Base-by-base conservation (phyloP, 2,329 filamentous ascomycete species). In the Fusarium decemcellulare region DNA sequence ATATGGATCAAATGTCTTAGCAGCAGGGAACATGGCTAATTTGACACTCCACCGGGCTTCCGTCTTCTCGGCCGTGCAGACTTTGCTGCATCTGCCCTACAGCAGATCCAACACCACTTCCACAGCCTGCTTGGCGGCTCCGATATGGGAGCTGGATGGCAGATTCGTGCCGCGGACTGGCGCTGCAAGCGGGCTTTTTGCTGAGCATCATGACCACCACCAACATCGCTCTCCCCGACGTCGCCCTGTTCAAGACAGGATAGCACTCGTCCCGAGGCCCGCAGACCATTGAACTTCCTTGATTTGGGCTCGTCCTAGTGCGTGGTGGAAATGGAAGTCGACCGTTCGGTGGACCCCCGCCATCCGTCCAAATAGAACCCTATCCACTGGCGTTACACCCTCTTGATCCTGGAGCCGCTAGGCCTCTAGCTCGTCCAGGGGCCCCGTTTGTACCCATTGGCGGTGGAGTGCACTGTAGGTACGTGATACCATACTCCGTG, bases 361-460 rank as follows among this genome's bases (percentile, higher is more conserved):
- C 62, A 65, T 60, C 61, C 61, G 47, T 67, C 62, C 48, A 53
- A 57, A 59, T 59, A 44, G 62, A 71, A 66, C 68, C 72, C 65
- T 72, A 71, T 67, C 71, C 71, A 74, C 68, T 74, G 67, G 69
- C 67, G 71, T 74, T 74, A 71, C 72, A 74, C 69, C 72, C 69
- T 74, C 67, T 48, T 55, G 60, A 70, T 44, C 44, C 67, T 61
- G 29, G 67, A 55, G 60, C 63, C 68, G 71, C 72, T 74, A 74
- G 59, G 18, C 40, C 27, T 54, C 52, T 65, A 68, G 72, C 64
- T 60, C 56, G 60, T 58, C 39, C 55, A 72, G 65, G 65, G 68
- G 68, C 54, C 61, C 46, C 50, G 27, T 47, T 62, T 59, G 66
- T 66, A 69, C 48, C 55, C 63, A 67, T 70, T 60, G 40, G 63